Evolutionary conservation across 2,329 filamentous ascomycete genomes (phyloP).

Genomic region (Lasiodiplodia hormozganensis): DNA sequence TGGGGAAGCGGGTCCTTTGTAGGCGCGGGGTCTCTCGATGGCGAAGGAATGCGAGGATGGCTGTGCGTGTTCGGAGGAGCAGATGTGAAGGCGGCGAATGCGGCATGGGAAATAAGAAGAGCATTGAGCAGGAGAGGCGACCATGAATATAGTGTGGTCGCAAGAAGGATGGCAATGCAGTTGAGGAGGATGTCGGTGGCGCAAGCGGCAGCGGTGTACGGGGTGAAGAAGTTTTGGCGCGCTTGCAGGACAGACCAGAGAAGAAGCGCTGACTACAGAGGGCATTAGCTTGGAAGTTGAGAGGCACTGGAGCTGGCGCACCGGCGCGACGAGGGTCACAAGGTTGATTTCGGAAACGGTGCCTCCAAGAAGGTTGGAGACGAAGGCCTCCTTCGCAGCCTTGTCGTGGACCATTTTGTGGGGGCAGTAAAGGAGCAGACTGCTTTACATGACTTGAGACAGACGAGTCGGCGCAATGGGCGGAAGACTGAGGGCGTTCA

Average conservation of each 20-base stretch:
- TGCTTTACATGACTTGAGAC: slow-evolving; percentile 7
- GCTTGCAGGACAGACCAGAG: slow-evolving; percentile 91
- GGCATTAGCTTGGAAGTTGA: slow-evolving; percentile 30
- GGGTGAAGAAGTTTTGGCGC: slow-evolving; percentile 80
- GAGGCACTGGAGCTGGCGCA: slow-evolving; percentile 54
- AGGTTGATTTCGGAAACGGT: slow-evolving; percentile 84
- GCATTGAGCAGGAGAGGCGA: slow-evolving; percentile 75
- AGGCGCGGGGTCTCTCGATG: slow-evolving; percentile 34
- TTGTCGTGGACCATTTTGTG: slow-evolving; percentile 66
- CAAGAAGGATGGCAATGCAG: slow-evolving; percentile 79
- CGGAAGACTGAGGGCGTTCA: slow-evolving; percentile 2
- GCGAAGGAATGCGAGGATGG: slow-evolving; percentile 36
- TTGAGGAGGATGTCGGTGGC: slow-evolving; percentile 88
- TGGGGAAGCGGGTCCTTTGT: slow-evolving; percentile 67
- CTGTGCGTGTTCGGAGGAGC: slow-evolving; percentile 32
- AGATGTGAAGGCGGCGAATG: slow-evolving; percentile 63
- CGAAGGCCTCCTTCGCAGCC: slow-evolving; percentile 90
- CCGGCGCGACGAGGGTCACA: slow-evolving; percentile 84
- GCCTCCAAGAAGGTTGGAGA: slow-evolving; percentile 88
- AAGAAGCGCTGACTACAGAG: slow-evolving; percentile 73
- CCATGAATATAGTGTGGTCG: slow-evolving; percentile 83
- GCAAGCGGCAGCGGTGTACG: slow-evolving; percentile 72
- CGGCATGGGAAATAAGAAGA: slow-evolving; percentile 74
- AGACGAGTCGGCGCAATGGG: background rate
- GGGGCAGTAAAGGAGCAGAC: background rate